Conservation (phyloP, 768 basidiomycete genomes). For the Mycena vulgaris region DNA sequence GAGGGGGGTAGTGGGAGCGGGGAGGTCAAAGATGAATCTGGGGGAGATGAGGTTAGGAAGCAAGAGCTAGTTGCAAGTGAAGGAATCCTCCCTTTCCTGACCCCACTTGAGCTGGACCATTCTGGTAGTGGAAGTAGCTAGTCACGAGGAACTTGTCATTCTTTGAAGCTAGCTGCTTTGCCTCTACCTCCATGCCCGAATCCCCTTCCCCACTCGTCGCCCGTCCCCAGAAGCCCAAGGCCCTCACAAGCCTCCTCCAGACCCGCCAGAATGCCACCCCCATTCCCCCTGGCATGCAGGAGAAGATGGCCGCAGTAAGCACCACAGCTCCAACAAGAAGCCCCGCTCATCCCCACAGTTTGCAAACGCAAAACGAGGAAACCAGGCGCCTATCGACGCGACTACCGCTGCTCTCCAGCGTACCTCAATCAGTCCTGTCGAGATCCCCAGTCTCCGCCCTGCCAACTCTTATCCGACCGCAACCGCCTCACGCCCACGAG, state of each 20-base stretch:
- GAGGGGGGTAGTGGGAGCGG: constrained; percentile 73
- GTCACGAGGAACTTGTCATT: neutral
- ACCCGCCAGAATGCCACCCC: constrained; percentile 65
- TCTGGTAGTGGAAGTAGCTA: neutral
- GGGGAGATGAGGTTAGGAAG: constrained; percentile 19
- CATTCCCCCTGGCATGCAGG: constrained; percentile 91
- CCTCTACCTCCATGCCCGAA: constrained; percentile 37
- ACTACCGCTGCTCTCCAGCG: constrained; percentile 58
- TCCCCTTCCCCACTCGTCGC: constrained; percentile 35
- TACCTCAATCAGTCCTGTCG: constrained; percentile 43
- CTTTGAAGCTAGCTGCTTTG: constrained; percentile 21
- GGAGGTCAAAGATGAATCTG: constrained; percentile 63
- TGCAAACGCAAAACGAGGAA: constrained; percentile 50
- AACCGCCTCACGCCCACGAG: constrained; percentile 41
- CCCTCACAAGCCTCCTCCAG: constrained; percentile 62
- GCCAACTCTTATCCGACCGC: constrained; percentile 55
- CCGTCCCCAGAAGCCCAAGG: constrained; percentile 46
- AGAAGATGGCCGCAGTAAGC: constrained; percentile 92
- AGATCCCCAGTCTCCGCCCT: constrained; percentile 47
- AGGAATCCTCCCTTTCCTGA: constrained; percentile 55
- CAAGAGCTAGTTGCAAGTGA: constrained; percentile 21
- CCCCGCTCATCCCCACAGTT: constrained; percentile 35
- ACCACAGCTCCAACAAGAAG: constrained; percentile 35
- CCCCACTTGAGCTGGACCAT: constrained; percentile 63
- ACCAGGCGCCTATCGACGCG: constrained; percentile 55